These are phyloP conservation scores for Lentinula guzmanii DNA, from an alignment of 768 basidiomycete genomes.

Conservation along the genomic window DNA sequence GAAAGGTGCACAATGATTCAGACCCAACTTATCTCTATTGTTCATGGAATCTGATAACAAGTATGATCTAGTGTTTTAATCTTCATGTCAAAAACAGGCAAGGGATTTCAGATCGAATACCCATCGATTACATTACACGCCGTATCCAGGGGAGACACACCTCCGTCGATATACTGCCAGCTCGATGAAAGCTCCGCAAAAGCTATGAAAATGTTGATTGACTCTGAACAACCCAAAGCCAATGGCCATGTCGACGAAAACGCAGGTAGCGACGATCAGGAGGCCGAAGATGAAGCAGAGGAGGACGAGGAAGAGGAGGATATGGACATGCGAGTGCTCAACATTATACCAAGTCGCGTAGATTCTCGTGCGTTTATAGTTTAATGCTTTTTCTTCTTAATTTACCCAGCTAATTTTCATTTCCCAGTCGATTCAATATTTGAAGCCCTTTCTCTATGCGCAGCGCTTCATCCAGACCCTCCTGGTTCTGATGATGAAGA, in stretches of 20 bases:
- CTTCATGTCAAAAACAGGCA: conserved; percentile 65
- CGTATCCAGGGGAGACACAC: conserved; percentile 58
- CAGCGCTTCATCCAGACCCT: conserved; percentile 78
- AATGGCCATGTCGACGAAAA: conserved; percentile 24
- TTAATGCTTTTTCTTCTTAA: not conserved
- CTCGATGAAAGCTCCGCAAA: conserved; percentile 58
- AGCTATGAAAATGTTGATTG: conserved; percentile 3
- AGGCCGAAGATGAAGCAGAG: conserved; percentile 23
- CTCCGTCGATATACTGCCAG: conserved; percentile 87
- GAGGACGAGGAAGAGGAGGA: conserved; percentile 12
- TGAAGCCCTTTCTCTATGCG: conserved; percentile 79
- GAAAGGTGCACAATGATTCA: conserved; percentile 54
- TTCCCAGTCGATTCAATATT: conserved; percentile 76
- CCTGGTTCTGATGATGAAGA: conserved; percentile 37
- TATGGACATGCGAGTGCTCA: conserved; percentile 70
- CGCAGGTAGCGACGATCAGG: conserved; percentile 13
- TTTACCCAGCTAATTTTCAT: not conserved
- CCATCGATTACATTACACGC: conserved; percentile 92
- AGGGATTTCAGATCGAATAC: conserved; percentile 82
- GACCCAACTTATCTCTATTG: not conserved
- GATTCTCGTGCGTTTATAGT: conserved; percentile 47
- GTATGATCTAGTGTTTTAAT: conserved; percentile 52
- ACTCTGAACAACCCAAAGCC: conserved; percentile 15
- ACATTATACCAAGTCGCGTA: conserved; percentile 58
- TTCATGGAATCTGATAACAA: not conserved